A percentile compares a stretch with the other conserved stretches of the same genome.
phyloP scores from a whole-genome alignment of 495 filamentous ascomycete genomes.

The Elasticomyces elasticus region DNA sequence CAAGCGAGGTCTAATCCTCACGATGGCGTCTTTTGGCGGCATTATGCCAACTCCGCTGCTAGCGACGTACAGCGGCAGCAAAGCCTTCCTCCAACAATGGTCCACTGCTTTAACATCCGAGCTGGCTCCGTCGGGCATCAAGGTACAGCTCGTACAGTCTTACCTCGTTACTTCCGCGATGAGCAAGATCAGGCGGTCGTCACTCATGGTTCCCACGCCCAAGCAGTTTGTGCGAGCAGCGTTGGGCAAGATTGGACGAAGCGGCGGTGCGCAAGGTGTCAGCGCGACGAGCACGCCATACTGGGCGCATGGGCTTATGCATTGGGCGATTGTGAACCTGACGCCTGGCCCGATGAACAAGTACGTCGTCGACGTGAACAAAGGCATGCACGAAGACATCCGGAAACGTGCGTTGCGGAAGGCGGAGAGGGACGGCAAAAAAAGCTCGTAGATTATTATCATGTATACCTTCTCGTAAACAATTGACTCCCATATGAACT shows the following conservation, averaged over 20 bases:
- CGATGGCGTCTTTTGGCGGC: slow-evolving; percentile 94
- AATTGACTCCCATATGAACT: too few relatives aligned
- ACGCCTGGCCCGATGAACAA: slow-evolving; percentile 51
- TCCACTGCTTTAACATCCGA: slow-evolving; percentile 77
- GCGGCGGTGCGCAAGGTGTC: slow-evolving; percentile 61
- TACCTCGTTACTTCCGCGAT: slow-evolving; percentile 92
- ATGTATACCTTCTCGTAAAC: not conserved
- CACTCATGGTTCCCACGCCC: slow-evolving; percentile 66
- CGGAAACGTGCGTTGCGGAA: slow-evolving; percentile 82
- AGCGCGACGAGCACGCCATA: slow-evolving; percentile 80
- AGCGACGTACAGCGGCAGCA: slow-evolving; percentile 93
- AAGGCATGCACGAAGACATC: slow-evolving; percentile 74
- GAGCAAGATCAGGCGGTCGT: slow-evolving; percentile 81
- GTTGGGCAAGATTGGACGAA: slow-evolving; percentile 70
- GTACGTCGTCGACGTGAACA: slow-evolving; percentile 56
- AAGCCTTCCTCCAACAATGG: slow-evolving; percentile 98
- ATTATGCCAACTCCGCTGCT: slow-evolving; percentile 83
- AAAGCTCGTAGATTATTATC: slow-evolving; percentile 22
- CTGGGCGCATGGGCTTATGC: slow-evolving; percentile 83
- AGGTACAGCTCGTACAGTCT: slow-evolving; percentile 75
- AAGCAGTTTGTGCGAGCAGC: slow-evolving; percentile 70
- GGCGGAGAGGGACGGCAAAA: slow-evolving; percentile 71
- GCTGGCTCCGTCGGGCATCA: slow-evolving; percentile 65
- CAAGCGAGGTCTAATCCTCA: slow-evolving; percentile 80
- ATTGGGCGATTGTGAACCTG: slow-evolving; percentile 68